A percentile compares a stretch with the other conserved stretches of the same genome.
These are phyloP conservation scores for Musa acuminata DNA, from an alignment of 176 grass and related monocot species.

Conservation along the genomic window DNA sequence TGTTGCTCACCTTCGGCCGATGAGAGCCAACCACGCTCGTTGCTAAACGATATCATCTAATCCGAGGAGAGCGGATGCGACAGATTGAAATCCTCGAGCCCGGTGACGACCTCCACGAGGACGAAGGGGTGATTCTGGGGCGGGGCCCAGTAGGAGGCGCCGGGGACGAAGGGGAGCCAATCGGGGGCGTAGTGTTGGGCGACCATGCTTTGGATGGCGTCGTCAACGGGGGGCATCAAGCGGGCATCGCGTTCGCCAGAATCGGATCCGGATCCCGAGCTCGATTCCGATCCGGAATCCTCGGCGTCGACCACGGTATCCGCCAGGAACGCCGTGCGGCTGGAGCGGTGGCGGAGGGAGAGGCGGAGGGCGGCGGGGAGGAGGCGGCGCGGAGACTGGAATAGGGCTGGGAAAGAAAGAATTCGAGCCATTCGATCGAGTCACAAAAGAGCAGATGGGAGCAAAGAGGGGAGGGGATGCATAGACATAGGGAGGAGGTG, in stretches of 20 bases:
- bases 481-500: too few species aligned
- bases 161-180: conserved; percentile 89
- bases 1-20: conserved; percentile 41
- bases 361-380: background rate
- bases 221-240: conserved; percentile 43
- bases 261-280: conserved; percentile 6
- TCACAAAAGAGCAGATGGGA: too few species aligned
- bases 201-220: conserved; percentile 53
- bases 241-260: conserved; percentile 25
- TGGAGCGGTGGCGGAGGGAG: conserved; percentile 27
- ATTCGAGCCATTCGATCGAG: background rate
- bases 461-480: too few species aligned
- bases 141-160: conserved; percentile 80
- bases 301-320: conserved; percentile 21
- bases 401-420: background rate
- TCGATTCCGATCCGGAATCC: conserved; percentile 26
- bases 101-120: conserved; percentile 32
- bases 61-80: conserved; percentile 31
- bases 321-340: conserved; percentile 38
- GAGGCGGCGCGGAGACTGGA: background rate
- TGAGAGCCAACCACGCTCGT: conserved; percentile 54
- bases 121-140: conserved; percentile 16
- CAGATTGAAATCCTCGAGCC: background rate
- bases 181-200: conserved; percentile 61
- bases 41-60: conserved; percentile 49